These are phyloP conservation scores for Phytophthora quininea DNA, from an alignment of 352 stramenopile genomes.

Conservation along the genomic window DNA sequence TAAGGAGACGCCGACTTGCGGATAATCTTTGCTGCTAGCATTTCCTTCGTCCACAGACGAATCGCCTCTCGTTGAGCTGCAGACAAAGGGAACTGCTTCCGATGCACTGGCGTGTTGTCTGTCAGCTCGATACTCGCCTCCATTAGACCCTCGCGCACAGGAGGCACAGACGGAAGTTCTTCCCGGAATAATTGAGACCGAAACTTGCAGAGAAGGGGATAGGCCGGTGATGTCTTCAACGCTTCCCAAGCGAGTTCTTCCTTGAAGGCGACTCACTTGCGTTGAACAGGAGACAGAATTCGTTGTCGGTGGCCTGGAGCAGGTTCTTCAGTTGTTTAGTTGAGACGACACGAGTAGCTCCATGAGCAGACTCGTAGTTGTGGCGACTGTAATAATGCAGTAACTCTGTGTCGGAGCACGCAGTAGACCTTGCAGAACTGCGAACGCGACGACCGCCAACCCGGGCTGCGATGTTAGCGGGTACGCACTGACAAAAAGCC, in stretches of 20 bases:
- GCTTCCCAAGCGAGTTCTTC: neutral
- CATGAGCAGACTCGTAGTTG: neutral
- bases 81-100: neutral
- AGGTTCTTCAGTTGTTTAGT: neutral
- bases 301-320: neutral
- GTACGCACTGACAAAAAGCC: neutral
- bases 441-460: neutral
- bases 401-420: neutral
- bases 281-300: neutral
- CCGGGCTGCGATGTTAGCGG: neutral
- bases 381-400: neutral
- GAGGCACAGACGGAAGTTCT: constrained; percentile 8
- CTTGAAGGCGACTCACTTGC: neutral
- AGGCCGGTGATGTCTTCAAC: neutral
- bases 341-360: neutral
- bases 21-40: constrained; percentile 3
- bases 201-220: constrained; percentile 2
- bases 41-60: neutral
- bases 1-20: neutral
- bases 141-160: neutral
- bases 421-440: neutral
- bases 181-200: constrained; percentile 3
- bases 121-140: constrained; percentile 2
- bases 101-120: neutral
- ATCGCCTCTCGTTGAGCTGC: neutral